These are phyloP conservation scores for Aspergillus flavus DNA, from an alignment of 2,329 filamentous ascomycete genomes.

Conservation along the genomic window DNA sequence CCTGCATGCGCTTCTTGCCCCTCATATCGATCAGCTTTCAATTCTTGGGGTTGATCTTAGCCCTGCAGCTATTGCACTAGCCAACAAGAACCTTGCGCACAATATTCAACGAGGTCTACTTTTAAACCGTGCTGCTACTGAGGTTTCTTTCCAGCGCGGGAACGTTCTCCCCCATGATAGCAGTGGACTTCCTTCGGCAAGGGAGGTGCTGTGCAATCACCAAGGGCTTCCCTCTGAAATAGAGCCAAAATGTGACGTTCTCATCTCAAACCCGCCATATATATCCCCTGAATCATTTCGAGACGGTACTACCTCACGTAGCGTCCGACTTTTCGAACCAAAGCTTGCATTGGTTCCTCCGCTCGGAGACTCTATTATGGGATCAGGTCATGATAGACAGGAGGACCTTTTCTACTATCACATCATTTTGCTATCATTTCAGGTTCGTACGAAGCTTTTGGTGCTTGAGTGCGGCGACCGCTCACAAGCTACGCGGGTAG, in stretches of 20 bases:
- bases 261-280: conserved; percentile 91
- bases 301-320: conserved; percentile 64
- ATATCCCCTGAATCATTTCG: conserved; percentile 68
- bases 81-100: conserved; percentile 62
- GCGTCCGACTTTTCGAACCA: conserved; percentile 82
- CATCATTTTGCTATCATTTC: conserved; percentile 31
- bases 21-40: conserved; percentile 45
- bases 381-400: conserved; percentile 6
- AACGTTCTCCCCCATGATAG: conserved; percentile 40
- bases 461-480: conserved; percentile 43
- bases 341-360: conserved; percentile 73
- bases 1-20: conserved; percentile 63
- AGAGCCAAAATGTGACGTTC: conserved; percentile 57
- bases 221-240: background rate
- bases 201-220: conserved; percentile 16
- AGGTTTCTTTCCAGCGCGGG: conserved; percentile 52
- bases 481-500: conserved; percentile 36
- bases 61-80: conserved; percentile 63
- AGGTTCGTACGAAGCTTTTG: conserved; percentile 29
- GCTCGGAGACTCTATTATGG: background rate
- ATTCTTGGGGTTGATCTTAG: conserved; percentile 78
- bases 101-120: conserved; percentile 47
- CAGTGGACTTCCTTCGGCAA: conserved; percentile 11
- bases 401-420: conserved; percentile 42
- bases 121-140: conserved; percentile 26